phyloP scores from a whole-genome alignment of 2,329 filamentous ascomycete genomes.

The Colletotrichum caudatum region DNA sequence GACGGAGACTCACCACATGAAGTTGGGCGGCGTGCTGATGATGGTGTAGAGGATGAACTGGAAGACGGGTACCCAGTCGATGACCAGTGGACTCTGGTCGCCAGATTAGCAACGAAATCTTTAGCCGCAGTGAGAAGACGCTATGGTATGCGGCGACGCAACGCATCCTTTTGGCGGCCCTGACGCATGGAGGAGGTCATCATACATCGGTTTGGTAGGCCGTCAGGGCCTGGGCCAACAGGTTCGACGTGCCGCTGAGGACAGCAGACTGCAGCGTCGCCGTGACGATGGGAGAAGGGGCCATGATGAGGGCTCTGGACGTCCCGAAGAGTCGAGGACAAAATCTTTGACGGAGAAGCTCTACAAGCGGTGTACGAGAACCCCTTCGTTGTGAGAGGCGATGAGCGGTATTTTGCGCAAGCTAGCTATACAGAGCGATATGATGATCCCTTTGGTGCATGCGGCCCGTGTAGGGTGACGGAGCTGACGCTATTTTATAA shows the following conservation, averaged over 20 bases:
- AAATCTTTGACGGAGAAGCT: neutral
- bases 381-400: too few species aligned
- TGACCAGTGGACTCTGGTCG: slow-evolving; percentile 65
- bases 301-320: slow-evolving; percentile 46
- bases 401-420: neutral
- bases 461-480: neutral
- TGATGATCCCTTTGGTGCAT: neutral
- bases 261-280: slow-evolving; percentile 75
- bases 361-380: neutral
- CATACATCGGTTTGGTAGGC: slow-evolving; percentile 71
- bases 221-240: slow-evolving; percentile 78
- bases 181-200: slow-evolving; percentile 9
- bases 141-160: neutral
- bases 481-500: neutral
- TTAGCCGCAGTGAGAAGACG: neutral
- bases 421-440: neutral
- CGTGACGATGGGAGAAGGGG: slow-evolving; percentile 64
- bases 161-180: neutral
- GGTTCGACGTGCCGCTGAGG: slow-evolving; percentile 75
- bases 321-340: neutral
- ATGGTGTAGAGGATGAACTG: slow-evolving; percentile 83
- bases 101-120: slow-evolving; percentile 13
- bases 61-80: slow-evolving; percentile 77
- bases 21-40: slow-evolving; percentile 84
- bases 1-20: slow-evolving; percentile 72